phyloP scores from a whole-genome alignment of 2,329 filamentous ascomycete genomes.

The Colletotrichum tropicale region DNA sequence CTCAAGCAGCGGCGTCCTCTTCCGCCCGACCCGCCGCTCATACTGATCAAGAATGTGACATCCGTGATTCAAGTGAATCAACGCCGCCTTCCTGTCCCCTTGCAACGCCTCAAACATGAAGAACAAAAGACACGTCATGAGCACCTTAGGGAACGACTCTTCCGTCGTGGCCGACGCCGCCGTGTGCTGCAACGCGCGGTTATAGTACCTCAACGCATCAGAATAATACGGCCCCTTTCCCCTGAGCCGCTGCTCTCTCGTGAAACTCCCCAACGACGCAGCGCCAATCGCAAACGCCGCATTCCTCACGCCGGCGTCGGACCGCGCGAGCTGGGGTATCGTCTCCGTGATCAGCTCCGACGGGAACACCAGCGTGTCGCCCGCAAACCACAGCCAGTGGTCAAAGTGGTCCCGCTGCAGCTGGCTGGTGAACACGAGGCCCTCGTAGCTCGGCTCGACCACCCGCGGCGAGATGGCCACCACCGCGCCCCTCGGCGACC shows the following conservation, averaged over 20 bases:
- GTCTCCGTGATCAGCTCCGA: slow-evolving; percentile 4
- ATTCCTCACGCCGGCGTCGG: slow-evolving; percentile 32
- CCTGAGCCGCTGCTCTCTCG: background rate
- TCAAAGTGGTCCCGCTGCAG: slow-evolving; percentile 12
- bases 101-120: slow-evolving; percentile 45
- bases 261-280: background rate
- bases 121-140: slow-evolving; percentile 44
- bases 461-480: background rate
- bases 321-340: slow-evolving; percentile 23
- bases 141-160: background rate
- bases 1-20: background rate
- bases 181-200: background rate
- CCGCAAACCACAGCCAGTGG: slow-evolving; percentile 1
- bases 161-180: background rate
- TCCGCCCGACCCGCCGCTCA: background rate
- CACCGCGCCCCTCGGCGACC: background rate
- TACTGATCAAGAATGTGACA: background rate
- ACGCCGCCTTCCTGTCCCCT: slow-evolving; percentile 41
- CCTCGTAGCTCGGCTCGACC: slow-evolving; percentile 7
- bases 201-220: slow-evolving; percentile 6
- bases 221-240: background rate
- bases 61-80: slow-evolving; percentile 44
- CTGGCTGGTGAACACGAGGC: slow-evolving; percentile 7
- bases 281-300: slow-evolving; percentile 46
- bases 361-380: slow-evolving; percentile 1